Base-by-base conservation (phyloP, 116 monocot genomes). In the Cymodocea nodosa region DNA sequence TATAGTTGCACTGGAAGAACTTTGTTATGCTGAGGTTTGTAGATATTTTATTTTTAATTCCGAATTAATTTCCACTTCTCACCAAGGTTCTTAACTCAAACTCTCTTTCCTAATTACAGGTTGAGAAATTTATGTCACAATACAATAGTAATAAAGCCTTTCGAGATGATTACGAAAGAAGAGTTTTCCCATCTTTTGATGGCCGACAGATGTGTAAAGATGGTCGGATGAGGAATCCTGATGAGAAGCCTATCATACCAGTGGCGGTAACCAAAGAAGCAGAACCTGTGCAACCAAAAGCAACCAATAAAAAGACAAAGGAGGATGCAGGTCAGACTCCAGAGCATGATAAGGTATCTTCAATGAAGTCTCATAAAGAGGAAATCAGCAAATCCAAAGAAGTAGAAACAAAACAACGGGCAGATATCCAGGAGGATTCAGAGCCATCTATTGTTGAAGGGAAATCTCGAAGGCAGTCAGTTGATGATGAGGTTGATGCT, bases 201-300 rank as follows among this genome's bases (percentile, higher is more conserved):
- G 68, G 15, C 18, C 71, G 94, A 35, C 85, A 78, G 40, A 60
- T 94, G 64, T 87, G 79, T 52, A 76, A 77, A 66, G 94, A 94
- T 73, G 94, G 87, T 8, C 70, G 90, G 57, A 83, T 87, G 75
- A 83, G 90, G 56, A 94, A 90, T 37, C 81, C 90, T 74, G 87
- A 87, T 35, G 94, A 94, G 69, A 87, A 88, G 60, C 83, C 83
- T 35, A 85, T 88, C 18, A 15, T 79, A 25, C 52, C 59, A 11
- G 83, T 73, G 52, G 56, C 52, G 8, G 61, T 70, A 53, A 15
- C 61, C 16, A 23, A 15, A 25, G 82, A 78, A 58, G 17, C 53
- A 23, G 87, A 79, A 51, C 17, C 67, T 25, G 24, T 51, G 19
- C 70, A 72, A 22, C 2, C 51, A 11, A 81, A 79, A 61, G 53